phyloP scores from a whole-genome alignment of 345 rosid species.

The Rhodamnia rubescens region DNA sequence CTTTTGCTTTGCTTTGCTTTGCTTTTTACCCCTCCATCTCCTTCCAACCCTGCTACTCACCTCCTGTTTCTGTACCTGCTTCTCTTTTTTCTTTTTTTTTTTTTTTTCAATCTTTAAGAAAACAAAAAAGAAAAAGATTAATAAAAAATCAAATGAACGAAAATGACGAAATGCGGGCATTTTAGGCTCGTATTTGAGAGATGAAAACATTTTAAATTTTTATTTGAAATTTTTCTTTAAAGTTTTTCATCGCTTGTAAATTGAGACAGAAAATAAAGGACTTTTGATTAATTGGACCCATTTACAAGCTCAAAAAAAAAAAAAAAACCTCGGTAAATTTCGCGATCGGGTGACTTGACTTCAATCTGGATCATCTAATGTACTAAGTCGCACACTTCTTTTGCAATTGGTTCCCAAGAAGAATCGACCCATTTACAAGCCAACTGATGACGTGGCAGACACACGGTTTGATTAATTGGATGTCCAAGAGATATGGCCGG shows the following conservation, averaged over 20 bases:
- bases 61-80: background rate
- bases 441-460: background rate
- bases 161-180: no score
- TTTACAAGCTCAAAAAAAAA: no score
- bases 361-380: no score
- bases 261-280: background rate
- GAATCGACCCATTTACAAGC: background rate
- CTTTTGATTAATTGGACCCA: no score
- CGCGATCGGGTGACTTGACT: background rate
- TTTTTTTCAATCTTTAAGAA: no score
- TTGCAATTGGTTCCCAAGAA: background rate
- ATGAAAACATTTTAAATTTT: no score
- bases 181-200: no score
- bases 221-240: background rate
- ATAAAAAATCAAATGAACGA: no score
- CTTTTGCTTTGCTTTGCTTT: background rate
- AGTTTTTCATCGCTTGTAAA: background rate
- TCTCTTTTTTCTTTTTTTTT: background rate
- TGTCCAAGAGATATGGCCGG: no score
- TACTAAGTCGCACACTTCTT: background rate
- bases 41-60: background rate
- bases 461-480: background rate
- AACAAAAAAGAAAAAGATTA: no score
- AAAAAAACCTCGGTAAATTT: no score
- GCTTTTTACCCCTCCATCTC: background rate